Base-by-base conservation (phyloP, 306 rosid genomes). In the Bauhinia variegata region DNA sequence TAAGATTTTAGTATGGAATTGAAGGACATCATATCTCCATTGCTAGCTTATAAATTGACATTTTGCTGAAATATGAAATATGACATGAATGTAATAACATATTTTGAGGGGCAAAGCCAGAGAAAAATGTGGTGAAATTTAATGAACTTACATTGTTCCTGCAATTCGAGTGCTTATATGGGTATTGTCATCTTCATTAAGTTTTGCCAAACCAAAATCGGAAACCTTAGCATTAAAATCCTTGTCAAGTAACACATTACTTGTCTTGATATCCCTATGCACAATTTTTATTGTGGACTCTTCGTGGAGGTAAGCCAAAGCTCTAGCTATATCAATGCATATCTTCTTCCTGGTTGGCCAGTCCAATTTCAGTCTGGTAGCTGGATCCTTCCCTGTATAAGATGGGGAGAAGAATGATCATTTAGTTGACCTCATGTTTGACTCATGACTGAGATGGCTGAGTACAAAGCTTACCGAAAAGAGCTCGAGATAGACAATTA, bases 201-300 rank as follows among this genome's bases (percentile, higher is more conserved):
- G 96, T 82, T 86, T 92, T 54, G 98, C 98, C 85, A 92, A 83
- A 72, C 98, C 98, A 73, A 92, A 92, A 86, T 92, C 98, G 14
- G 98, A 92, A 64, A 92, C 81, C 75, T 89, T 92, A 18, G 98
- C 91, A 67, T 75, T 89, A 65, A 82, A 92, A 57, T 87, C 88
- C 83, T 89, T 86, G 62, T 92, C 96, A 12, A 92, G 88, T 79
- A 92, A 76, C 68, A 92, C 96, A 86, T 92, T 92, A 75, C 98
- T 92, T 12, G 98, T 82, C 85, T 92, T 92, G 79, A 92, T 87
- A 73, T 92, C 98, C 68, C 96, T 79, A 36, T 92, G 98, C 55
- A 92, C 89, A 63, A 92, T 87, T 83, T 82, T 92, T 57, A 92
- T 67, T 70, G 80, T 84, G 0, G 96, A 92, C 65, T 92, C 96